Conservation (phyloP, 257 asterid species). For the Hygrophila difformis region DNA sequence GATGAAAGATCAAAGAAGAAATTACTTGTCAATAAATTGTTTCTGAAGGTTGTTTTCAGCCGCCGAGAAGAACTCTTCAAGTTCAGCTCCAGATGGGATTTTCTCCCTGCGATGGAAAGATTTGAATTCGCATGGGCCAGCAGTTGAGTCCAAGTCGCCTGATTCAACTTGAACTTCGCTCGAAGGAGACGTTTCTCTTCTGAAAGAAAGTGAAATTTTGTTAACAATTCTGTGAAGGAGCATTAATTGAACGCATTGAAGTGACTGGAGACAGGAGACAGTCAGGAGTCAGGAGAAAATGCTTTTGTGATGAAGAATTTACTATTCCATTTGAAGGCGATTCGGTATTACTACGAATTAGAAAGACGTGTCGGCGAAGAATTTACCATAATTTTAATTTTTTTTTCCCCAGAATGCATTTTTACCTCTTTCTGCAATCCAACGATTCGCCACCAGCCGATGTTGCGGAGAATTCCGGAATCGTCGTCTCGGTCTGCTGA, state of each 20-base stretch:
- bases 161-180: slow-evolving; percentile 24
- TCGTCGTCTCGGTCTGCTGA: slow-evolving; percentile 28
- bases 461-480: slow-evolving; percentile 20
- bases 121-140: slow-evolving; percentile 19
- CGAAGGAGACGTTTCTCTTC: slow-evolving; percentile 29
- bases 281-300: too few species aligned
- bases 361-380: too few species aligned
- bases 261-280: slow-evolving; percentile 16
- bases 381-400: too few species aligned
- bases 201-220: slow-evolving; percentile 13
- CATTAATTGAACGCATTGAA: slow-evolving; percentile 9
- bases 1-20: slow-evolving; percentile 3
- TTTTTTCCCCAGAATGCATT: neutral
- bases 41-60: slow-evolving; percentile 44
- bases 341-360: too few species aligned
- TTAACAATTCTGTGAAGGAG: too few species aligned
- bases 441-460: slow-evolving; percentile 27
- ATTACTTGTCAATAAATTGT: slow-evolving; percentile 39
- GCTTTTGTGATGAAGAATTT: too few species aligned
- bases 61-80: slow-evolving; percentile 46
- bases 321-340: too few species aligned
- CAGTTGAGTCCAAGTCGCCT: slow-evolving; percentile 33
- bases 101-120: slow-evolving; percentile 18
- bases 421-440: slow-evolving; percentile 34
- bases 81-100: slow-evolving; percentile 41